Evolutionary conservation across 169 alveolate genomes (phyloP), one percentile per base, ranked within the genome.

Genomic region (Plasmodium berghei): DNA sequence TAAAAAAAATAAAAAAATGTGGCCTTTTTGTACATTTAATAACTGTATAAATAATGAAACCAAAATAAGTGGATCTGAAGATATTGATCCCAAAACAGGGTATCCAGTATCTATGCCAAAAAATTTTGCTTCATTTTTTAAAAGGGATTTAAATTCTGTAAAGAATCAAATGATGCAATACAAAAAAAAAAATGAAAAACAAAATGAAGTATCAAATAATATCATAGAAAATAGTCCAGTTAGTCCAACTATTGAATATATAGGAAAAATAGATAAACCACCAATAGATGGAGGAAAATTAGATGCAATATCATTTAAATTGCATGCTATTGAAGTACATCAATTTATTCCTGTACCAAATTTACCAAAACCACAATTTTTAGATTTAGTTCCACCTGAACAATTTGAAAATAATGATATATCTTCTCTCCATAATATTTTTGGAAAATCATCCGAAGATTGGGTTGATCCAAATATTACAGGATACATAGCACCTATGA

Each of bases 321-420:
- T 95, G 52, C 97, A 95, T 69, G 97, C 97, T 28, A 92, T 95
- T 42, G 97, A 95, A 73, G 87, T 95, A 61, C 97, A 95, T 89
- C 97, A 95, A 87, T 95, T 92, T 72, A 94, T 95, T 20, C 96
- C 97, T 16, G 87, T 94, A 45, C 97, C 97, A 12, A 93, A 87
- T 67, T 55, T 87, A 54, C 95, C 95, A 5, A 91, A 87, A 55
- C 95, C 97, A 5, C 73, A 77, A 85, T 95, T 95, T 72, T 95
- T 95, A 42, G 91, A 95, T 64, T 77, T 93, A 46, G 94, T 92
- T 1, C 92, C 95, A 14, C 92, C 90, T 28, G 73, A 72, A 58
- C 45, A 89, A 18, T 42, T 69, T 70, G 73, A 66, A 72, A 89
- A 72, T 9, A 88, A 90, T 46, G 94, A 89, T 34, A 93, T 88